phyloP scores from a whole-genome alignment of 2,329 filamentous ascomycete species.

The Xylaria sp. region DNA sequence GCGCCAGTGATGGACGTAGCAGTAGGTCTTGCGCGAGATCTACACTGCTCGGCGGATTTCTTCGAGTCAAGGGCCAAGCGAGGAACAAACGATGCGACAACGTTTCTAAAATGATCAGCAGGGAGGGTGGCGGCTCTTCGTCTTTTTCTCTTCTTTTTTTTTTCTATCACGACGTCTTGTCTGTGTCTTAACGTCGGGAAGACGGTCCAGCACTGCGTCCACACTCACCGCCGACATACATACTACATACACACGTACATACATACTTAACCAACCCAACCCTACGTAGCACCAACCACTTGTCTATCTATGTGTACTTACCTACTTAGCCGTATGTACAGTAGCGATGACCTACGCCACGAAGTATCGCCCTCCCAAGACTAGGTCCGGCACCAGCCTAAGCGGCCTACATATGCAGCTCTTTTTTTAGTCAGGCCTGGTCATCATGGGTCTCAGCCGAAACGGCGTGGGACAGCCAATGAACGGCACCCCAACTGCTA shows the following conservation, averaged over 20 bases:
- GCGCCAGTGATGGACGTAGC: constrained; percentile 3
- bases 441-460: constrained; percentile 27
- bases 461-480: constrained; percentile 21
- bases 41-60: constrained; percentile 12
- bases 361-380: constrained; percentile 22
- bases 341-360: constrained; percentile 22
- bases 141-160: constrained; percentile 28
- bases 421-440: constrained; percentile 37
- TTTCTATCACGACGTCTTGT: constrained; percentile 9
- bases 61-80: constrained; percentile 17
- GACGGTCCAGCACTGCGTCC: constrained; percentile 37
- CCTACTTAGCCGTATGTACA: constrained; percentile 5
- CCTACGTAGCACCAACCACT: constrained; percentile 37
- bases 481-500: constrained; percentile 11
- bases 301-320: constrained; percentile 14
- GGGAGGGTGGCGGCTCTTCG: constrained; percentile 20
- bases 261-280: neutral
- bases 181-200: constrained; percentile 29
- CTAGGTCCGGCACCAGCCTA: constrained; percentile 27
- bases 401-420: constrained; percentile 31
- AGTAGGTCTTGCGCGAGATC: constrained; percentile 8
- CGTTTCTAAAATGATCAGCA: constrained; percentile 7
- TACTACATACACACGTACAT: neutral
- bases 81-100: constrained; percentile 16
- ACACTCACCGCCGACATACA: constrained; percentile 26